These are phyloP conservation scores for Fusarium xylarioides DNA, from an alignment of 2,329 filamentous ascomycete genomes.

Conservation along the genomic window DNA sequence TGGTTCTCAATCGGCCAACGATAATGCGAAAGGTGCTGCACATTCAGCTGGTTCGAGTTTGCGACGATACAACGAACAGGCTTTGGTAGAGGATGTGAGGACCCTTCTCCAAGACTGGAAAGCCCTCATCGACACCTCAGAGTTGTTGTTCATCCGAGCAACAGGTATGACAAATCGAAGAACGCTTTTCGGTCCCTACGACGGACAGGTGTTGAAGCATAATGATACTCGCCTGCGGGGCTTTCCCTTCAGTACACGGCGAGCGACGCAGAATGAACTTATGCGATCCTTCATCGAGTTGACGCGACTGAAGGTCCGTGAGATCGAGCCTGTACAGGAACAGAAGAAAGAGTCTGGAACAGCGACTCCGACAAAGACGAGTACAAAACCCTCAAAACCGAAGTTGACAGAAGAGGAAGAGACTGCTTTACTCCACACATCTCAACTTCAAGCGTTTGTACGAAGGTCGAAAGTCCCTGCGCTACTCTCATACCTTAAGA, in stretches of 20 bases:
- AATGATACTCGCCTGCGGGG: constrained; percentile 84
- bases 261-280: constrained; percentile 92
- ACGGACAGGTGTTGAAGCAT: constrained; percentile 81
- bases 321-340: constrained; percentile 74
- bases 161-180: constrained; percentile 86
- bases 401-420: constrained; percentile 87
- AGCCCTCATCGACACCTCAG: constrained; percentile 80
- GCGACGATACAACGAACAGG: constrained; percentile 93
- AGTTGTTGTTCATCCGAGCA: constrained; percentile 88
- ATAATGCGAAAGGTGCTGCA: constrained; percentile 91
- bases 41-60: constrained; percentile 92
- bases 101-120: constrained; percentile 86
- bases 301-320: constrained; percentile 85
- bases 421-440: constrained; percentile 81
- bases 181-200: constrained; percentile 90
- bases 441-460: constrained; percentile 87
- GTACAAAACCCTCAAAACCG: constrained; percentile 64
- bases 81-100: constrained; percentile 87
- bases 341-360: constrained; percentile 53
- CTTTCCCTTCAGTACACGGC: constrained; percentile 91
- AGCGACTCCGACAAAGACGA: constrained; percentile 48
- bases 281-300: constrained; percentile 95
- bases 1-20: constrained; percentile 92
- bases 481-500: constrained; percentile 82
- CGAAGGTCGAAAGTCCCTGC: constrained; percentile 90